Conservation (phyloP, 139 green algal species). For the Bryopsis sp. region DNA sequence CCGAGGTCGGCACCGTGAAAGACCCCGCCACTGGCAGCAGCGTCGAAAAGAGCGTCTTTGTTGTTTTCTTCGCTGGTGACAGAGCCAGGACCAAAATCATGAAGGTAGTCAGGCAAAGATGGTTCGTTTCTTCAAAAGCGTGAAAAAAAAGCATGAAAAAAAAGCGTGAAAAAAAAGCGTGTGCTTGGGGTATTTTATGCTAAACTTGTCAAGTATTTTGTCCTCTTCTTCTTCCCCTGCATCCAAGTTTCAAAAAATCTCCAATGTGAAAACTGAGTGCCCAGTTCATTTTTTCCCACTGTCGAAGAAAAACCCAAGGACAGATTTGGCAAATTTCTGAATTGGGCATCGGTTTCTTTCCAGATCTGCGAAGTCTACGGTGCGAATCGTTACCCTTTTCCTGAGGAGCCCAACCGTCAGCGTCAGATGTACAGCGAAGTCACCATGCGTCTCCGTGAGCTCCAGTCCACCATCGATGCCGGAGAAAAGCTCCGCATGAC, state of each 20-base stretch:
- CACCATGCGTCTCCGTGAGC: conserved; percentile 71
- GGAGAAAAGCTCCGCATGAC: conserved; percentile 56
- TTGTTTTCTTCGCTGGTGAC: conserved; percentile 97
- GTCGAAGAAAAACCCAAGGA: too few relatives aligned
- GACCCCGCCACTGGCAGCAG: conserved; percentile 78
- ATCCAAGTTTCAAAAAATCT: too few relatives aligned
- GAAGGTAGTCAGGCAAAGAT: too few relatives aligned
- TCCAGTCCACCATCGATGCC: conserved; percentile 85
- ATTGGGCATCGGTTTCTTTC: background rate
- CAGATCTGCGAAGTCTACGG: conserved; percentile 92
- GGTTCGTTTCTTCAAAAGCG: too few relatives aligned
- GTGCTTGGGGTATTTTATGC: too few relatives aligned
- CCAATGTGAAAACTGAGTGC: too few relatives aligned
- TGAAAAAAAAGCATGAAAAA: too few relatives aligned
- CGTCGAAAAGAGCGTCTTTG: conserved; percentile 89
- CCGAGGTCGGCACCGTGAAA: conserved; percentile 43
- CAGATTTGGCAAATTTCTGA: too few relatives aligned
- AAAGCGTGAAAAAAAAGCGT: too few relatives aligned
- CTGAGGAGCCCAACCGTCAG: conserved; percentile 80
- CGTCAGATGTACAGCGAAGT: conserved; percentile 83
- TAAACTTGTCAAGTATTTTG: too few relatives aligned
- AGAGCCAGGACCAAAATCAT: conserved; percentile 80
- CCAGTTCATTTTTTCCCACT: too few relatives aligned
- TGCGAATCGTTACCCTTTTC: conserved; percentile 96
- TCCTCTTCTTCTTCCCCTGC: too few relatives aligned